Base-by-base conservation (phyloP, 768 basidiomycete species). In the Krasilnikovozyma curviuscula region DNA sequence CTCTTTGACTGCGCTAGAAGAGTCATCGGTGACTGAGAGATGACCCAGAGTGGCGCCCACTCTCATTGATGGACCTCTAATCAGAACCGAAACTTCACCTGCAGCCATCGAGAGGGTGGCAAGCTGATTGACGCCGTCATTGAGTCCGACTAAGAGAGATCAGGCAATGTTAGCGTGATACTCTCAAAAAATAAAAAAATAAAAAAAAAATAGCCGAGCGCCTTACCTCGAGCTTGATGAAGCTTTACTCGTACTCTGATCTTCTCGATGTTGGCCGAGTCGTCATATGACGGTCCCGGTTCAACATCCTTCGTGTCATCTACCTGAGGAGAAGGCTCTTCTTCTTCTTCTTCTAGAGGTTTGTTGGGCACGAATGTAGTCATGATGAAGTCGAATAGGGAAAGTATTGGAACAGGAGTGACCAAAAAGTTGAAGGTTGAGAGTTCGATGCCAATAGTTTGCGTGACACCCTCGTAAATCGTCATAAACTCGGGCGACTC, bases 381-480 rank as follows among this genome's bases (percentile, higher is more conserved):
- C 80, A 98, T 89, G 64, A 98, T 75, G 67, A 91, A 95, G 66
- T 97, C 88, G 65, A 95, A 97, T 19, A 95, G 65, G 2, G 80
- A 72, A 31, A 98, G 68, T 35, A 95, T 78, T 12, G 91, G 88
- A 59, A 86, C 84, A 0, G 93, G 88, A 7, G 81, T 80, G 3
- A 81, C 77, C 48, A 77, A 76, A 64, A 97, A 78, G 44, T 89
- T 73, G 61, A 98, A 77, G 0, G 91, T 93, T 3, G 91, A 89
- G 32, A 97, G 69, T 56, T 76, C 76, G 55, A 86, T 74, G 57
- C 86, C 80, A 49, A 97, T 75, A 50, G 68, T 81, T 64, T 93
- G 89, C 57, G 91, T 82, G 40, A 88, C 76, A 21, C 81, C 78
- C 53, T 86, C 84, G 63, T 81, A 79, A 4, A 75, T 65, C 1